Evolutionary conservation across 192 early-diverging fungal genomes (phyloP).

Genomic region (Gonapodya sp.): DNA sequence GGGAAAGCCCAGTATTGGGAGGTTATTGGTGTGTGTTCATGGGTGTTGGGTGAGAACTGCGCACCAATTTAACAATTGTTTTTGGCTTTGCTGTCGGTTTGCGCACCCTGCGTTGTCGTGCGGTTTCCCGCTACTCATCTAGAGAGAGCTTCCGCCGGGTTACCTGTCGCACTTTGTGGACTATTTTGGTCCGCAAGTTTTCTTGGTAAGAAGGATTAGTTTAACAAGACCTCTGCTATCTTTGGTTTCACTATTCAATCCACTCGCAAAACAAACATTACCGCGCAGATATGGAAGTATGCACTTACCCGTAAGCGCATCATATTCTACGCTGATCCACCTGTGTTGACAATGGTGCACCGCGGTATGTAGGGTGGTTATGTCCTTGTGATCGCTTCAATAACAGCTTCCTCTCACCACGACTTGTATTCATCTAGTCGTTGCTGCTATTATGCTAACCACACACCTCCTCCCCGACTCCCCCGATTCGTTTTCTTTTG

Average conservation of each 20-base stretch:
- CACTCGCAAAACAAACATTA: not conserved
- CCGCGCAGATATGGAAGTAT: constrained; percentile 6
- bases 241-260: not conserved
- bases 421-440: not conserved
- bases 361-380: not conserved
- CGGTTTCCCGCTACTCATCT: not conserved
- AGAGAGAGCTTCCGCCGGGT: not conserved
- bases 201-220: not conserved
- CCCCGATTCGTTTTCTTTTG: not conserved
- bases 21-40: not conserved
- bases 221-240: not conserved
- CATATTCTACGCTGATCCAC: not conserved
- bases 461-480: constrained; percentile 10
- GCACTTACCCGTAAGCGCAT: constrained; percentile 1
- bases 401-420: too few species aligned
- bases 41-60: too few species aligned
- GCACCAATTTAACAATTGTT: too few species aligned
- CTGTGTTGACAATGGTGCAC: not conserved
- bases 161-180: constrained; percentile 1
- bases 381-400: not conserved
- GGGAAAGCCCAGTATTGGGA: not conserved
- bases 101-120: too few species aligned
- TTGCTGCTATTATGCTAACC: not conserved
- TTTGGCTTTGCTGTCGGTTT: too few species aligned
- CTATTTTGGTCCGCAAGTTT: constrained; percentile 1